phyloP scores from a whole-genome alignment of 371 early-diverging fungal species.

The Mortierella sp. region DNA sequence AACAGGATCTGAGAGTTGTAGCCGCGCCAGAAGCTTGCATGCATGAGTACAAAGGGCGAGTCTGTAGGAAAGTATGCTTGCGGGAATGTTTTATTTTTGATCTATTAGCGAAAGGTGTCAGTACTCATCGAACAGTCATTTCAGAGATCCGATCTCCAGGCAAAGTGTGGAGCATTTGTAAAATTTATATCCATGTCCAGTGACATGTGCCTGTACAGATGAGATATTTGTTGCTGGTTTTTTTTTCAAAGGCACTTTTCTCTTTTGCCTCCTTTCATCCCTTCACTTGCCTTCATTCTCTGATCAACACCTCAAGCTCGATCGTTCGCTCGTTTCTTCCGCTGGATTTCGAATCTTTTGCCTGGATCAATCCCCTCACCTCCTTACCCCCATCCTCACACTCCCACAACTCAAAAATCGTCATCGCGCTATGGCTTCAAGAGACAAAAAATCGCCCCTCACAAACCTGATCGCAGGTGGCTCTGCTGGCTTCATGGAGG shows the following conservation, averaged over 20 bases:
- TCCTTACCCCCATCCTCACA: neutral
- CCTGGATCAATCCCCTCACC: neutral
- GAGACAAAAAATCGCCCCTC: slow-evolving; percentile 61
- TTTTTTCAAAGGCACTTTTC: too few relatives aligned
- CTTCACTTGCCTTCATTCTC: neutral
- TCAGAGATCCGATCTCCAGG: too few relatives aligned
- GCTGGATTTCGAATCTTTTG: neutral
- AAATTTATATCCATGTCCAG: neutral
- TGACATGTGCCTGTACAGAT: neutral
- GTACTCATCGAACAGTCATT: too few relatives aligned
- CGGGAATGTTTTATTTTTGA: too few relatives aligned
- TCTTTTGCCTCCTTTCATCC: too few relatives aligned
- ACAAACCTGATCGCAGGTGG: slow-evolving; percentile 92
- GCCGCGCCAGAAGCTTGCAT: neutral
- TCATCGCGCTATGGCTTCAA: slow-evolving; percentile 29
- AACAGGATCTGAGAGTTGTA: too few relatives aligned
- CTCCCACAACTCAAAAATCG: neutral
- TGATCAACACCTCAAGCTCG: neutral
- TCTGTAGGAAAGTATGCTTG: too few relatives aligned
- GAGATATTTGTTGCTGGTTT: neutral
- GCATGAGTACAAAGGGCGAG: neutral
- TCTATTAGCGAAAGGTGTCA: too few relatives aligned
- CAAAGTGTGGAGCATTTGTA: neutral
- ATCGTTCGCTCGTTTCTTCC: neutral
- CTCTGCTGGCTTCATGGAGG: slow-evolving; percentile 94